Evolutionary conservation across 306 rosid species (phyloP), one percentile per base, ranked within the genome.

Genomic region (Coriaria nepalensis): DNA sequence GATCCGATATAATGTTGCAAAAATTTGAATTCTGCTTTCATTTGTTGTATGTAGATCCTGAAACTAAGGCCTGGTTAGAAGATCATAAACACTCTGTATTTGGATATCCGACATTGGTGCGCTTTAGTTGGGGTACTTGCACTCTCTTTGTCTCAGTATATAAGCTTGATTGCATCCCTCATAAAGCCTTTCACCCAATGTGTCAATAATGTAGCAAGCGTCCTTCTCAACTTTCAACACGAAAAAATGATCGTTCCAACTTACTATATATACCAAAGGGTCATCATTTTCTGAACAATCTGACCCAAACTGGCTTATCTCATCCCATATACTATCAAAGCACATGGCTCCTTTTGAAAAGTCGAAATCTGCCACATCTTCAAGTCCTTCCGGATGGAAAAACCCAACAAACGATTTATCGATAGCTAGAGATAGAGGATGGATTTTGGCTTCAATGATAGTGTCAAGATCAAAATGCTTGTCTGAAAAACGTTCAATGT

Each of bases 61-160:
- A 49, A 47, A 83, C 97, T 45, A 88, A 81, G 78, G 72, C 75
- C 49, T 88, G 97, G 97, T 74, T 88, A 56, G 68, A 70, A 63
- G 47, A 72, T 44, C 95, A 88, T 73, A 83, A 74, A 42, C 93
- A 88, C 61, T 47, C 70, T 8, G 63, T 88, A 59, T 88, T 88
- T 70, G 97, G 95, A 49, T 88, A 83, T 61, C 97, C 97, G 29
- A n/a, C 90, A 37, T 57, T 88, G 72, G 97, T 83, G 20, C 85
- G 97, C 39, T 83, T 88, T 71, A 88, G 97, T 68, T 88, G 97
- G 97, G 95, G 82, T 40, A 88, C 97, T 50, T 88, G 97, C 78
- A 80, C 58, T 66, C n/a, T 64, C 60, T 46, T 41, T 35, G 52
- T 70, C 57, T 70, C 47, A 70, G 49, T 33, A 70, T 49, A 13